phyloP scores from a whole-genome alignment of 495 filamentous ascomycete species.

The Bacidia rubella region DNA sequence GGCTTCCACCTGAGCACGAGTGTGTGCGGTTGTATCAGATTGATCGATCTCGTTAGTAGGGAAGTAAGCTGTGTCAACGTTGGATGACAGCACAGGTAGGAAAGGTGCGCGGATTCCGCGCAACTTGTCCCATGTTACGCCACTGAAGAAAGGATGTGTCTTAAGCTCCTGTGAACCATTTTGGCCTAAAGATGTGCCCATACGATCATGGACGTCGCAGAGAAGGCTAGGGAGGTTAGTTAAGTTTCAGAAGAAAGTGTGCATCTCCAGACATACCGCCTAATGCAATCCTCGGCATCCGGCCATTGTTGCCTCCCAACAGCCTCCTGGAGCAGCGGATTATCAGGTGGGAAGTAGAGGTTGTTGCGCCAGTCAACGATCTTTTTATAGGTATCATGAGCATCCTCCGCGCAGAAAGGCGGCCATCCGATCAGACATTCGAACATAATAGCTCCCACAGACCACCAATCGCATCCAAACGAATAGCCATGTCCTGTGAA shows the following conservation, averaged over 20 bases:
- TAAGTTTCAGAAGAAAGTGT: slow-evolving; percentile 7
- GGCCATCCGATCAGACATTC: slow-evolving; percentile 98
- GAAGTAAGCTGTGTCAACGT: slow-evolving; percentile 97
- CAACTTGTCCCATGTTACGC: slow-evolving; percentile 83
- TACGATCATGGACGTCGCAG: slow-evolving; percentile 78
- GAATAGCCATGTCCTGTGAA: slow-evolving; percentile 93
- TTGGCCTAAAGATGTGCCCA: slow-evolving; percentile 52
- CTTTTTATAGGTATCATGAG: slow-evolving; percentile 95
- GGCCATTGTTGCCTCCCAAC: slow-evolving; percentile 27
- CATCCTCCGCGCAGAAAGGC: slow-evolving; percentile 95
- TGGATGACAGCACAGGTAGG: slow-evolving; percentile 79
- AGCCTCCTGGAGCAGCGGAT: slow-evolving; percentile 41
- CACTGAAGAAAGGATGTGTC: slow-evolving; percentile 85
- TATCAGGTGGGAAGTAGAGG: slow-evolving; percentile 92
- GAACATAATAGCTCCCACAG: slow-evolving; percentile 97
- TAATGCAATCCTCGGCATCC: slow-evolving; percentile 77
- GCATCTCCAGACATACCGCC: slow-evolving; percentile 43
- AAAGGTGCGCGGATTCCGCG: slow-evolving; percentile 90
- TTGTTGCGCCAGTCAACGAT: slow-evolving; percentile 96
- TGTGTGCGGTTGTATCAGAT: slow-evolving; percentile 60
- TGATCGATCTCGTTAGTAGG: slow-evolving; percentile 96
- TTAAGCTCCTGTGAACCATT: slow-evolving; percentile 82
- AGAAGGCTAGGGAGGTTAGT: slow-evolving; percentile 55
- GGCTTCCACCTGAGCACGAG: slow-evolving; percentile 52
- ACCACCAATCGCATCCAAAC: slow-evolving; percentile 98